These are phyloP conservation scores for Alternaria ventricosa DNA, from an alignment of 2,329 filamentous ascomycete genomes.

Conservation along the genomic window DNA sequence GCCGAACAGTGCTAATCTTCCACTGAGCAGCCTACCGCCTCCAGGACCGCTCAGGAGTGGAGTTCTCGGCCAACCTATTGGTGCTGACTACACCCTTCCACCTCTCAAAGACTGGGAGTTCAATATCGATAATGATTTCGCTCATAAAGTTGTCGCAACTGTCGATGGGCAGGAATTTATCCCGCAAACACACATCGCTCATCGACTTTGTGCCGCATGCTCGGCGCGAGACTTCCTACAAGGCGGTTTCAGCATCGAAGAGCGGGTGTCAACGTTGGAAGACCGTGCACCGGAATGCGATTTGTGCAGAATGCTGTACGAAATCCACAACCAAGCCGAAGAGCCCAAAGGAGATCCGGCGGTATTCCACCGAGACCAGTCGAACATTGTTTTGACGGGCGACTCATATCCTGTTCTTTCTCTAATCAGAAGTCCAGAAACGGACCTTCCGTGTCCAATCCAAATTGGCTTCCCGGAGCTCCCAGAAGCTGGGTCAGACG, in stretches of 20 bases:
- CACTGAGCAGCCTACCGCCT: neutral
- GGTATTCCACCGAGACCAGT: constrained; percentile 6
- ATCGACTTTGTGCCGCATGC: constrained; percentile 7
- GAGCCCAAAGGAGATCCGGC: neutral
- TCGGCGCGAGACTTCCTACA: constrained; percentile 8
- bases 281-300: constrained; percentile 2
- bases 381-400: constrained; percentile 1
- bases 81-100: constrained; percentile 10
- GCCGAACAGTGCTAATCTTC: neutral
- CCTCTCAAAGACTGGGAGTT: constrained; percentile 18
- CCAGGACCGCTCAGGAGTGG: constrained; percentile 1
- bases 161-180: neutral
- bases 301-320: constrained; percentile 12
- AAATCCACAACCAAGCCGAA: neutral
- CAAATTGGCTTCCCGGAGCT: constrained; percentile 21
- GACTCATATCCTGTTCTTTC: constrained; percentile 10
- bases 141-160: neutral
- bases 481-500: neutral
- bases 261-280: neutral
- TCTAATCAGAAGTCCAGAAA: constrained; percentile 7
- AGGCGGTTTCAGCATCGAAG: constrained; percentile 5
- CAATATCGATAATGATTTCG: constrained; percentile 18
- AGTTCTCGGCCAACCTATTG: neutral
- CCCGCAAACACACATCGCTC: neutral
- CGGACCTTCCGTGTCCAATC: neutral